phyloP scores from a whole-genome alignment of 495 filamentous ascomycete genomes.

The Neurospora sp. region DNA sequence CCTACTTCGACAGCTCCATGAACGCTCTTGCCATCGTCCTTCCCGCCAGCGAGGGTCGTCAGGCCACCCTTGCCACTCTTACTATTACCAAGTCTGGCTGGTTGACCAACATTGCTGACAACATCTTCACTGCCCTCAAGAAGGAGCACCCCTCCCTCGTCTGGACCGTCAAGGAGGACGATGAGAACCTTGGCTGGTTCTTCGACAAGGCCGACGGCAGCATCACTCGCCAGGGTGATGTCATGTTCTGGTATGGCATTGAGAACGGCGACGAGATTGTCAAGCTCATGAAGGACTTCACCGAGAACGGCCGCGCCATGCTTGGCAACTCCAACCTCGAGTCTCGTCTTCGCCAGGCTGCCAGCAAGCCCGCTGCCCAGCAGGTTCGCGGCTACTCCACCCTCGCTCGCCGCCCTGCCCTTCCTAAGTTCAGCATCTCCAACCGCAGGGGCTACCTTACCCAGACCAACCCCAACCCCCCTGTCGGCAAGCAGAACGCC shows the following conservation, averaged over 20 bases:
- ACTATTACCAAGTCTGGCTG: slow-evolving; percentile 93
- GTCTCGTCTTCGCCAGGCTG: slow-evolving; percentile 67
- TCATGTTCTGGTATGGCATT: slow-evolving; percentile 95
- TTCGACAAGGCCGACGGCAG: slow-evolving; percentile 95
- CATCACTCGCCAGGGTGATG: slow-evolving; percentile 70
- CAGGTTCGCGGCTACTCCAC: slow-evolving; percentile 60
- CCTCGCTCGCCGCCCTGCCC: slow-evolving; percentile 28
- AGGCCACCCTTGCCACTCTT: slow-evolving; percentile 81
- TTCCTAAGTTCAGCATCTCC: slow-evolving; percentile 10
- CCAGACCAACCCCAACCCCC: slow-evolving; percentile 92
- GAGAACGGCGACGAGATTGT: slow-evolving; percentile 78
- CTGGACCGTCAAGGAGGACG: slow-evolving; percentile 95
- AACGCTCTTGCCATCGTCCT: slow-evolving; percentile 91
- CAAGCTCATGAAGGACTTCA: slow-evolving; percentile 80
- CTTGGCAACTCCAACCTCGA: slow-evolving; percentile 88
- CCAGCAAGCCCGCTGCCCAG: slow-evolving; percentile 41
- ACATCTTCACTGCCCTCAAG: slow-evolving; percentile 86
- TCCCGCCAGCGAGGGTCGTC: slow-evolving; percentile 45
- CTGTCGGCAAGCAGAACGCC: slow-evolving; percentile 85
- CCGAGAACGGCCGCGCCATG: slow-evolving; percentile 72
- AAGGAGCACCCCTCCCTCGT: slow-evolving; percentile 85
- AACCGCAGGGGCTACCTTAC: slow-evolving; percentile 47
- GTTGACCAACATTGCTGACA: slow-evolving; percentile 94
- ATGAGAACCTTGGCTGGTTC: slow-evolving; percentile 98
- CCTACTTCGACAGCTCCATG: slow-evolving; percentile 94